Base-by-base conservation (phyloP, 106 monocot species). In the Gastrodia elata region DNA sequence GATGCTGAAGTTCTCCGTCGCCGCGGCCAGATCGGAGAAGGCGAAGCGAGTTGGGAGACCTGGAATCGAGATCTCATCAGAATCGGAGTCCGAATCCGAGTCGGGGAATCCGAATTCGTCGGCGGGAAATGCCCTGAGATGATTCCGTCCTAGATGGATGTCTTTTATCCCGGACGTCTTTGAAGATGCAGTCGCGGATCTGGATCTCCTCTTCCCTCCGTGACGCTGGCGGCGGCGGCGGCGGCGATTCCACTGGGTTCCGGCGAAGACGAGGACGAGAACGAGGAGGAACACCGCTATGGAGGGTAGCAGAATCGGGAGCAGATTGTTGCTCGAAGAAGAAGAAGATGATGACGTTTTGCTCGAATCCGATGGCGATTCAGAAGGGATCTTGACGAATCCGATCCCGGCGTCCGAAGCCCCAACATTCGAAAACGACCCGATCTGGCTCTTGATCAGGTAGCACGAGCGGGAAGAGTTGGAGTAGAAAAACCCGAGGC, bases 11-110 rank as follows among this genome's bases (percentile, higher is more conserved):
- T 78, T 77, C 44, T 76, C 38, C 16, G 97, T 98, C 34, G 84
- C 84, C 27, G 68, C 49, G 24, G 61, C 81, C 2, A 98, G 75
- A 30, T 98, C 82, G 20, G 42, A 46, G 44, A 83, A 88, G 55
- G 67, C 82, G 80, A 93, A 98, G 37, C 90, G 26, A 18, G 93
- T 76, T 8, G 97, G 97, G 2, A 93, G 77, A 8, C 97, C 97
- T 1, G 93, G 90, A 39, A 97, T 93, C 32, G 69, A 48, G 37
- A 97, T 76, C 34, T 88, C 78, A 14, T 84, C 86, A 1, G 71
- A 75, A 18, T 73, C 80, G 32, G 74, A 74, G 20, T 77, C 38
- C 20, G 42, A 74, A 4, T 75, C 65, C 2, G 64, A 71, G 40
- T 65, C 76, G 26, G 37, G 48, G 40, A 49, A 35, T 22, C 30